These are phyloP conservation scores for Ganoderma sp. DNA, from an alignment of 1,284 basidiomycete species.

Conservation along the genomic window DNA sequence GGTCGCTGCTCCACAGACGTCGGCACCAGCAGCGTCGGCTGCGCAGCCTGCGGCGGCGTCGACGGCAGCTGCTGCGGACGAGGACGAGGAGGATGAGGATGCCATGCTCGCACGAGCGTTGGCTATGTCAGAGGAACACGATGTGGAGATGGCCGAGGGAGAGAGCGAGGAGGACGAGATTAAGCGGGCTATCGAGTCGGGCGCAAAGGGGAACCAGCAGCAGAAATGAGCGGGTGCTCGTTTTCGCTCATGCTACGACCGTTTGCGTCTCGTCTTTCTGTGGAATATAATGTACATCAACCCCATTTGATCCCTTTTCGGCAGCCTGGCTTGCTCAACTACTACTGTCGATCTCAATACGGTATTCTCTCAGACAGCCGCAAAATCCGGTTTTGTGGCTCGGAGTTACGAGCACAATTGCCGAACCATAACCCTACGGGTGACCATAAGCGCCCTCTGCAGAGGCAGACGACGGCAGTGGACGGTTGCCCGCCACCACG, in stretches of 20 bases:
- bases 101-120: constrained; percentile 69
- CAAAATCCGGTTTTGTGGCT: no score
- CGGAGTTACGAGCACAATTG: background rate
- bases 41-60: constrained; percentile 38
- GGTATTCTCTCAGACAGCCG: background rate
- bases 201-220: constrained; percentile 41
- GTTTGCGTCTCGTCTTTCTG: constrained; percentile 6
- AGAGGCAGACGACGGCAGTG: background rate
- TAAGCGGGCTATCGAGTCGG: constrained; percentile 66
- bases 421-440: constrained; percentile 17
- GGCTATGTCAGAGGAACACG: constrained; percentile 56
- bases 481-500: constrained; percentile 6
- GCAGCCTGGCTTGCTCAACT: no score
- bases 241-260: constrained; percentile 2
- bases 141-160: constrained; percentile 58
- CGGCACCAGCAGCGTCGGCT: constrained; percentile 43
- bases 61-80: constrained; percentile 39
- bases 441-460: background rate
- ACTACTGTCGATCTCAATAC: no score
- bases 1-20: constrained; percentile 27
- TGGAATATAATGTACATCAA: constrained; percentile 31
- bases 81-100: constrained; percentile 68
- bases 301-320: no score
- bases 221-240: constrained; percentile 33
- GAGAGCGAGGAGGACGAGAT: constrained; percentile 62